Conservation (phyloP, 2,329 filamentous ascomycete genomes). For the Fusarium tupiense region DNA sequence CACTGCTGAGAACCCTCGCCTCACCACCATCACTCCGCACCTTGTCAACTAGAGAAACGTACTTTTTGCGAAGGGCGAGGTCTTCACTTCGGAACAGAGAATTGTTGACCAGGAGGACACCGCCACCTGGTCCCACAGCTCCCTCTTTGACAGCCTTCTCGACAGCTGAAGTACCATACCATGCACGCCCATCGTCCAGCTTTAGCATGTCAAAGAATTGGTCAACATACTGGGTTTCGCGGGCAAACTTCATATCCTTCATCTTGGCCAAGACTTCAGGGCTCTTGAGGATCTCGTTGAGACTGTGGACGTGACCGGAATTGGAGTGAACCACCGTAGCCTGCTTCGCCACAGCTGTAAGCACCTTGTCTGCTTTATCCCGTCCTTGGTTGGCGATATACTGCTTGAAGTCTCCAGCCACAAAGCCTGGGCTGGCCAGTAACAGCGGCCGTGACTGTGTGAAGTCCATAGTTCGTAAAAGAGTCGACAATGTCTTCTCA, state of each 20-base stretch:
- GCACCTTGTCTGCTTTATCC: conserved; percentile 71
- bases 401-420: conserved; percentile 81
- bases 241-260: conserved; percentile 86
- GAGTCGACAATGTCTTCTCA: conserved; percentile 76
- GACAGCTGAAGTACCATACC: conserved; percentile 88
- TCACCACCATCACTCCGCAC: conserved; percentile 90
- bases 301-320: conserved; percentile 84
- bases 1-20: conserved; percentile 86
- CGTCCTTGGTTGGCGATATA: conserved; percentile 72
- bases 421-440: conserved; percentile 89
- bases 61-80: conserved; percentile 78
- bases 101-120: conserved; percentile 87
- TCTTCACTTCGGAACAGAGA: conserved; percentile 86
- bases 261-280: conserved; percentile 80
- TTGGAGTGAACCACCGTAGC: conserved; percentile 83
- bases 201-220: conserved; percentile 81
- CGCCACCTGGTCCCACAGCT: conserved; percentile 81
- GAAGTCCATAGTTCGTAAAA: conserved; percentile 83
- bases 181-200: conserved; percentile 86
- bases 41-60: conserved; percentile 86
- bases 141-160: conserved; percentile 85
- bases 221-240: conserved; percentile 86
- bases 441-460: conserved; percentile 75
- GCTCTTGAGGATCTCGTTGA: conserved; percentile 87
- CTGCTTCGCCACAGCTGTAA: conserved; percentile 69